phyloP scores from a whole-genome alignment of 768 basidiomycete genomes.

The Lentinula raphanica region DNA sequence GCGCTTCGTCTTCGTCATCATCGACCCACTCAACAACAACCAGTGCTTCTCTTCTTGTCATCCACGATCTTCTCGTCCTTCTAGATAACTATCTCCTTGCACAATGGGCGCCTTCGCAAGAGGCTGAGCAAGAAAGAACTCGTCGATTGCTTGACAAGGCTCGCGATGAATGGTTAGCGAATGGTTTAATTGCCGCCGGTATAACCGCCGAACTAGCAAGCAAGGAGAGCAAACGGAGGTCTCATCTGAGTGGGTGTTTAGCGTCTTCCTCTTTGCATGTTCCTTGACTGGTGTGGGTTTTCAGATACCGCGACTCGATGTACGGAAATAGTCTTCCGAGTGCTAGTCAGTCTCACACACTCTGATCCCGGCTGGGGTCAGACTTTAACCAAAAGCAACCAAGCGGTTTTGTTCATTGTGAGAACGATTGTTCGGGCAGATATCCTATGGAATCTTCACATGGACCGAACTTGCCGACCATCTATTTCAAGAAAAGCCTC shows the following conservation, averaged over 20 bases:
- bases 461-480: slow-evolving; percentile 1
- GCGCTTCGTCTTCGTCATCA: background rate
- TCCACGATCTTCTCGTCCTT: slow-evolving; percentile 52
- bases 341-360: slow-evolving; percentile 70
- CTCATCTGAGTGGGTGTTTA: background rate
- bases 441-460: slow-evolving; percentile 10
- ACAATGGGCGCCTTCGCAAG: slow-evolving; percentile 37
- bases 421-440: slow-evolving; percentile 41
- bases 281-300: background rate
- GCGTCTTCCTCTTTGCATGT: background rate
- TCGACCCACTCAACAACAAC: background rate
- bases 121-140: slow-evolving; percentile 16
- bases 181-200: slow-evolving; percentile 47
- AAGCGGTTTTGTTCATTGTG: slow-evolving; percentile 42
- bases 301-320: slow-evolving; percentile 37
- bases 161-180: slow-evolving; percentile 39
- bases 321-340: slow-evolving; percentile 53
- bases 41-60: slow-evolving; percentile 30
- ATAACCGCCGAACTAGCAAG: slow-evolving; percentile 23
- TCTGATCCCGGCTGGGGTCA: slow-evolving; percentile 51
- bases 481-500: slow-evolving; percentile 4
- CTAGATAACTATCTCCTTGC: slow-evolving; percentile 61
- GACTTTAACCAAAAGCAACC: slow-evolving; percentile 42
- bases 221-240: background rate
- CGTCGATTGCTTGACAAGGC: slow-evolving; percentile 25